Evolutionary conservation across 202 grass and related monocot genomes (phyloP).

Genomic region (Brachypodium distachyon): DNA sequence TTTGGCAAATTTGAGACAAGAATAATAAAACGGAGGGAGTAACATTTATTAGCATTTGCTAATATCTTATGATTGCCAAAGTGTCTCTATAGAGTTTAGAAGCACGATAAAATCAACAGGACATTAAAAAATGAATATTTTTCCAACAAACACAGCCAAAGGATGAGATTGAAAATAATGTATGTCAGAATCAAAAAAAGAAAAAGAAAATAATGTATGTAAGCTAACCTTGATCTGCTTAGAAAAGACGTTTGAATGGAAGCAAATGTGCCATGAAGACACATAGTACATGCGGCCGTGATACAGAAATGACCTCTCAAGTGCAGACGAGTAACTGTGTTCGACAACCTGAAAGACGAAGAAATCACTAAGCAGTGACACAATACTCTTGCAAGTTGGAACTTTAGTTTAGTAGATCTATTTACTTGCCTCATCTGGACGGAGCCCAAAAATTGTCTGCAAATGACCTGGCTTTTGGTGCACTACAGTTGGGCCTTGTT

Average conservation of each 20-base stretch:
- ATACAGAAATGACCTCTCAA: constrained; percentile 97
- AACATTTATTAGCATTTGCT: not conserved
- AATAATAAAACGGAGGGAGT: no score
- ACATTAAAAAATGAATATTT: constrained; percentile 21
- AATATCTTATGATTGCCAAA: not conserved
- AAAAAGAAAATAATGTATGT: not conserved
- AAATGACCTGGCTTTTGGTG: constrained; percentile 92
- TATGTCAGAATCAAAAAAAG: no score
- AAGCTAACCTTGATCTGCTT: constrained; percentile 95
- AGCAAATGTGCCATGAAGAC: constrained; percentile 98
- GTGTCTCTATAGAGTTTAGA: not conserved
- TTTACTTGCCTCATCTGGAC: constrained; percentile 72
- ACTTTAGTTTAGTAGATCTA: not conserved
- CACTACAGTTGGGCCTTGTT: constrained; percentile 79
- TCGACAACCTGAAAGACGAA: constrained; percentile 51
- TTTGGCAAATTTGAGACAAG: no score
- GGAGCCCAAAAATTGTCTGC: constrained; percentile 82
- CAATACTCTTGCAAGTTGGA: not conserved
- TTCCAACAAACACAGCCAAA: not conserved
- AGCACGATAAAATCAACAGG: not conserved
- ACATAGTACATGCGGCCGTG: constrained; percentile 98
- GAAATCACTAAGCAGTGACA: constrained; percentile 8
- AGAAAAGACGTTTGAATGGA: constrained; percentile 96
- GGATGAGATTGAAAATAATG: no score
- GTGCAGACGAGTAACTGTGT: constrained; percentile 96